Evolutionary conservation across 179 eudicot species (phyloP).

Genomic region (Beta corolliflora): DNA sequence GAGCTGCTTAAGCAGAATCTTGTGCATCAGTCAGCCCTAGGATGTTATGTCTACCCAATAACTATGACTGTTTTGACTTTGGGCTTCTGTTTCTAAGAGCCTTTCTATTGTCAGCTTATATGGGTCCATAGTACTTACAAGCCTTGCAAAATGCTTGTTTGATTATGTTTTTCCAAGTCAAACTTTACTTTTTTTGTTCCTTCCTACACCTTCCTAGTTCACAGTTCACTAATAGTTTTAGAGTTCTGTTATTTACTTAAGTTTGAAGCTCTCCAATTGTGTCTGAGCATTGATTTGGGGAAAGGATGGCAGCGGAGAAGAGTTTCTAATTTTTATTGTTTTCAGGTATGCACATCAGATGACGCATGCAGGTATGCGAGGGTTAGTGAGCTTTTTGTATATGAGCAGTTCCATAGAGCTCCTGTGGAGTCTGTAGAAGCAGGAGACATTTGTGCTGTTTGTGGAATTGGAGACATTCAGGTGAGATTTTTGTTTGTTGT

Average conservation of each 20-base stretch:
- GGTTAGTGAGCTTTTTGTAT: constrained; percentile 88
- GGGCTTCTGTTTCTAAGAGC: neutral
- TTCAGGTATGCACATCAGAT: constrained; percentile 81
- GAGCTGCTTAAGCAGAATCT: neutral
- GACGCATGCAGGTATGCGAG: constrained; percentile 75
- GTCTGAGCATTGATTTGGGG: neutral
- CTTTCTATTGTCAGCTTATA: neutral
- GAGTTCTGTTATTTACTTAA: neutral
- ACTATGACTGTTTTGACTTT: neutral
- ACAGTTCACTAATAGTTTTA: neutral
- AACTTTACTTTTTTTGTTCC: neutral
- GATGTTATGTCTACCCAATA: neutral
- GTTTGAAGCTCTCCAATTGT: neutral
- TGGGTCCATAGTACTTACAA: neutral
- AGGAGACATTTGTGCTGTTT: constrained; percentile 98
- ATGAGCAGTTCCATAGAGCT: constrained; percentile 81
- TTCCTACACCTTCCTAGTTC: neutral
- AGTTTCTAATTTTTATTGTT: neutral
- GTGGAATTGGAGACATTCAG: constrained; percentile 93
- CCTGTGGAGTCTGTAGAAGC: constrained; percentile 83
- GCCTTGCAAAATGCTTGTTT: neutral
- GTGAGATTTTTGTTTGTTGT: constrained; percentile 35
- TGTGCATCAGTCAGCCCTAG: constrained; percentile 2
- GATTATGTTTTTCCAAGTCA: neutral
- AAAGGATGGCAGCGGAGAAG: neutral